These are phyloP conservation scores for Olyra latifolia DNA, from an alignment of 176 grass and related monocot species.

Conservation along the genomic window DNA sequence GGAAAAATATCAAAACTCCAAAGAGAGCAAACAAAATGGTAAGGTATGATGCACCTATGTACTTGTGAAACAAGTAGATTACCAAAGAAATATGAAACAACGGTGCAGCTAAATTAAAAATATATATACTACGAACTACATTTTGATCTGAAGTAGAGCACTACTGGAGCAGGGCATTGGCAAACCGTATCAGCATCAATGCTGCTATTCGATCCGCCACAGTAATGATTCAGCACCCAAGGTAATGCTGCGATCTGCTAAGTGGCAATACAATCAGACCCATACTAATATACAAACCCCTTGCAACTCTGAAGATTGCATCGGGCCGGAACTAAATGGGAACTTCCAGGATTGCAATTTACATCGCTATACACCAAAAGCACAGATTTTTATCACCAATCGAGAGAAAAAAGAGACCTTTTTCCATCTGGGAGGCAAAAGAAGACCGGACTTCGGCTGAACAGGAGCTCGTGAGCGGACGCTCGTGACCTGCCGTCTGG, in stretches of 20 bases:
- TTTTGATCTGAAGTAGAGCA: not conserved
- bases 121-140: not conserved
- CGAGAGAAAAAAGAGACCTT: not conserved
- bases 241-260: not conserved
- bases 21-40: too few species aligned
- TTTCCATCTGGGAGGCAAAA: not conserved
- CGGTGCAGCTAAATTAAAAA: conserved; percentile 10
- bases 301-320: not conserved
- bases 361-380: not conserved
- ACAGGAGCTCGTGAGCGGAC: too few species aligned
- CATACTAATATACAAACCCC: not conserved
- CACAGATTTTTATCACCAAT: not conserved
- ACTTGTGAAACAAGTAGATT: too few species aligned
- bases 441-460: too few species aligned
- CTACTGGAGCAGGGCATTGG: not conserved
- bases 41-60: too few species aligned
- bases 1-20: too few species aligned
- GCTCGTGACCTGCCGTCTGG: too few species aligned
- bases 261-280: not conserved
- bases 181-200: not conserved
- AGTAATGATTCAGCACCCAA: not conserved
- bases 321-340: not conserved
- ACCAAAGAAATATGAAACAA: too few species aligned
- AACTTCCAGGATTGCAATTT: conserved; percentile 24
- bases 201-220: not conserved